These are phyloP conservation scores for Penicillium sp. DNA, from an alignment of 2,329 filamentous ascomycete genomes.

Conservation along the genomic window DNA sequence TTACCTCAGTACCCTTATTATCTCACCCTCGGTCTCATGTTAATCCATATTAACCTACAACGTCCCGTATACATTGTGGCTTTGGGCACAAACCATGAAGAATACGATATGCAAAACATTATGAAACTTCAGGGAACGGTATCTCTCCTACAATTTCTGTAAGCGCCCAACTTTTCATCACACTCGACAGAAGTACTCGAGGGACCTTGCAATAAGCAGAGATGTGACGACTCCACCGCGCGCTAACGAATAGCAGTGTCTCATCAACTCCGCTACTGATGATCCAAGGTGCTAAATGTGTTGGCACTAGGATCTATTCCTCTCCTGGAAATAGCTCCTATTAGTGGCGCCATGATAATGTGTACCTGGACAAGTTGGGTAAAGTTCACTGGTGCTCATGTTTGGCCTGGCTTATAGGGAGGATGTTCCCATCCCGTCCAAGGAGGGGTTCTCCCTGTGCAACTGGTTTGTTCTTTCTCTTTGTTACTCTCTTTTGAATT, in stretches of 20 bases:
- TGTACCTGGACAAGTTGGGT: constrained; percentile 14
- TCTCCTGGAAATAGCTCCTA: constrained; percentile 15
- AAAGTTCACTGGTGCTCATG: constrained; percentile 4
- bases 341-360: constrained; percentile 6
- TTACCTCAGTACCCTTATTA: background rate
- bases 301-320: constrained; percentile 16
- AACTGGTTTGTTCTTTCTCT: constrained; percentile 8
- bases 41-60: background rate
- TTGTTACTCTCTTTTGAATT: constrained; percentile 6
- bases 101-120: background rate
- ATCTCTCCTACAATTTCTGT: constrained; percentile 7
- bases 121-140: background rate
- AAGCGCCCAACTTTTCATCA: constrained; percentile 21
- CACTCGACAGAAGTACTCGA: background rate
- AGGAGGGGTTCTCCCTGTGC: constrained; percentile 8
- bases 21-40: background rate
- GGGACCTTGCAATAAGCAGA: constrained; percentile 17
- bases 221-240: constrained; percentile 27
- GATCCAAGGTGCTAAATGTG: constrained; percentile 11
- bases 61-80: background rate
- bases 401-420: constrained; percentile 7
- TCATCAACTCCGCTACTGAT: constrained; percentile 14
- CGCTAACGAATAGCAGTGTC: constrained; percentile 22
- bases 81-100: background rate
- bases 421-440: constrained; percentile 11